Percentiles rank a stretch among this genome's conserved stretches.
Evolutionary conservation across 2,329 filamentous ascomycete species (phyloP).

Genomic region (Colletotrichum destructivum): DNA sequence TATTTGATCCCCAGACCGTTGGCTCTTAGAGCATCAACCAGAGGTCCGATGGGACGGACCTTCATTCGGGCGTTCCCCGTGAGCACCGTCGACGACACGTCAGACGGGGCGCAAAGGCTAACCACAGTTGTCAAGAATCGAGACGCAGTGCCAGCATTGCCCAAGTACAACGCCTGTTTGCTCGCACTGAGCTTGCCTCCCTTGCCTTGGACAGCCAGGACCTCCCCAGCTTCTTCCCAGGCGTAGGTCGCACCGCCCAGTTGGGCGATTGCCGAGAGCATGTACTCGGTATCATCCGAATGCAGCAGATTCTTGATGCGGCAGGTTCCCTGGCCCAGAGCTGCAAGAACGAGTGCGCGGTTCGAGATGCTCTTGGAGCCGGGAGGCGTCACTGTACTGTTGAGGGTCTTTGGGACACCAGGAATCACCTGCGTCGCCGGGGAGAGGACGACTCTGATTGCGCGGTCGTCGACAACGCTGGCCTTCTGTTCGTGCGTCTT

Average conservation of each 20-base stretch:
- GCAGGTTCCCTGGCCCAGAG: constrained; percentile 87
- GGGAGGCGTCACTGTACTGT: constrained; percentile 86
- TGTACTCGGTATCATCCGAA: constrained; percentile 97
- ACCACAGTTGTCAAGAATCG: constrained; percentile 95
- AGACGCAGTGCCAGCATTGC: constrained; percentile 96
- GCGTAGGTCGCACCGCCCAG: constrained; percentile 90
- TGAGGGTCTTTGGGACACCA: constrained; percentile 75
- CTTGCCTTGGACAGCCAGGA: constrained; percentile 89
- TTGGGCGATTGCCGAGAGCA: constrained; percentile 91
- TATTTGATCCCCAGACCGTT: constrained; percentile 94
- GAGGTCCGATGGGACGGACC: constrained; percentile 90
- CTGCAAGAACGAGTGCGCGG: constrained; percentile 92
- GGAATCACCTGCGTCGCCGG: constrained; percentile 82
- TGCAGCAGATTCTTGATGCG: constrained; percentile 93
- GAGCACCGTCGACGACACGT: constrained; percentile 79
- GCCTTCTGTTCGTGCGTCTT: constrained; percentile 89
- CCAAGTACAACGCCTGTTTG: constrained; percentile 85
- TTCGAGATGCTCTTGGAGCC: constrained; percentile 99
- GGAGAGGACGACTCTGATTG: constrained; percentile 87
- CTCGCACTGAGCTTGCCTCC: constrained; percentile 88
- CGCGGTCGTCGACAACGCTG: constrained; percentile 87
- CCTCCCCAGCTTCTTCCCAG: constrained; percentile 96
- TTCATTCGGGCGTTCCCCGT: constrained; percentile 98
- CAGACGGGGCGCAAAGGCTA: constrained; percentile 81
- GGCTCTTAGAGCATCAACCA: constrained; percentile 88